Conservation (phyloP, 768 basidiomycete genomes). For the Leucocoprinus birnbaumii region DNA sequence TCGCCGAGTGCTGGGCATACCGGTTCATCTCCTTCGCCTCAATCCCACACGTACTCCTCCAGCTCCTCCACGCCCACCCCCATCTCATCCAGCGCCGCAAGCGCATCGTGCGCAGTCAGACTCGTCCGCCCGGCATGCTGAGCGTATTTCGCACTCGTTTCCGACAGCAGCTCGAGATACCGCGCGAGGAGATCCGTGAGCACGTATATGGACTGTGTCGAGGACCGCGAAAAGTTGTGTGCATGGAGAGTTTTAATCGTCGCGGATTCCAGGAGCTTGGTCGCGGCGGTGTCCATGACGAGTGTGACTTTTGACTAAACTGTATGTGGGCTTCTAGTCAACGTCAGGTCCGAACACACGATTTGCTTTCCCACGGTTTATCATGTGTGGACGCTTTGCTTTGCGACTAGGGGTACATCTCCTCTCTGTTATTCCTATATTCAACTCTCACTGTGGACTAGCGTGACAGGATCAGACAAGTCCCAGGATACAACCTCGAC, state of each 20-base stretch:
- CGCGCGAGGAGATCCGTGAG: constrained; percentile 76
- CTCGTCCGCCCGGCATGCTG: constrained; percentile 68
- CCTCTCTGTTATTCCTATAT: background rate
- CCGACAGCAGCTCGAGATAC: constrained; percentile 64
- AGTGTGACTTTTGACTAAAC: constrained; percentile 6
- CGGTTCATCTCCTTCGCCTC: constrained; percentile 70
- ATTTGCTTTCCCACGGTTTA: background rate
- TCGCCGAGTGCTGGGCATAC: constrained; percentile 60
- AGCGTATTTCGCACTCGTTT: constrained; percentile 70
- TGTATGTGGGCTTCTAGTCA: constrained; percentile 21
- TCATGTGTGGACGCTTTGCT: constrained; percentile 67
- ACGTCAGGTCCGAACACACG: constrained; percentile 20
- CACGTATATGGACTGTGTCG: constrained; percentile 64
- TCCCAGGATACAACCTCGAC: constrained; percentile 38
- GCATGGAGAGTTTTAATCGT: constrained; percentile 73
- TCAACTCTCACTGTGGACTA: constrained; percentile 16
- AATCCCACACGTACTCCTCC: constrained; percentile 54
- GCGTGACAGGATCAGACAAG: constrained; percentile 41
- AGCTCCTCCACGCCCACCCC: constrained; percentile 73
- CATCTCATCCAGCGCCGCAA: constrained; percentile 69
- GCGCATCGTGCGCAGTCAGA: constrained; percentile 56
- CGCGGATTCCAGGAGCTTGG: constrained; percentile 64
- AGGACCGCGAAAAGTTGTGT: constrained; percentile 73
- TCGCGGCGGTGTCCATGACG: constrained; percentile 51
- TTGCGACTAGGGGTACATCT: constrained; percentile 37